These are phyloP conservation scores for Sporothrix schenckii DNA, from an alignment of 2,329 filamentous ascomycete genomes.

Conservation along the genomic window DNA sequence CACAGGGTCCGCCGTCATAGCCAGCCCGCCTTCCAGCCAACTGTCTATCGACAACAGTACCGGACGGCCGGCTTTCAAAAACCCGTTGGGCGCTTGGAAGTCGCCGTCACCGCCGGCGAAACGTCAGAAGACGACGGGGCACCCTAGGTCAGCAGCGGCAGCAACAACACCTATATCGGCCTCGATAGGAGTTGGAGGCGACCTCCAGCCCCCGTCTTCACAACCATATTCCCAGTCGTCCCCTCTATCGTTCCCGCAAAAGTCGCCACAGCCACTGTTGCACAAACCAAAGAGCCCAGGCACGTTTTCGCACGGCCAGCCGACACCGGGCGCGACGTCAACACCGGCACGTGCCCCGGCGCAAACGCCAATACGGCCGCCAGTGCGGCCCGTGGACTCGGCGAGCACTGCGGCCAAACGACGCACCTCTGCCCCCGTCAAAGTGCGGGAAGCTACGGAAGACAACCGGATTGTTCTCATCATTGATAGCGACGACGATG, in stretches of 20 bases:
- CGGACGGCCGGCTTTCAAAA: constrained; percentile 18
- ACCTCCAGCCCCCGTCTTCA: not conserved
- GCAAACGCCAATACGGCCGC: not conserved
- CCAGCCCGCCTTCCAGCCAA: not conserved
- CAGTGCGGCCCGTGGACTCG: not conserved
- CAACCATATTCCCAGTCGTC: too few relatives aligned
- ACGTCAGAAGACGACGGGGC: constrained; percentile 19
- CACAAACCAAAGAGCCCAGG: not conserved
- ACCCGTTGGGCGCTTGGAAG: constrained; percentile 15
- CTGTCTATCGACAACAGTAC: not conserved
- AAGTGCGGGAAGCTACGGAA: constrained; percentile 13
- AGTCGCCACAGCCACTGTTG: not conserved
- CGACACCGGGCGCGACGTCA: not conserved
- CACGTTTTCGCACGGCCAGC: not conserved
- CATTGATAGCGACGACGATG: constrained; percentile 31
- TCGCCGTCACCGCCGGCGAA: constrained; percentile 28
- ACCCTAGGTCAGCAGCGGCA: not conserved
- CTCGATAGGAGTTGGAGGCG: not conserved
- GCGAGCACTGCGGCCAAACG: not conserved
- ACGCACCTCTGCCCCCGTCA: not conserved
- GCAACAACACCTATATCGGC: not conserved
- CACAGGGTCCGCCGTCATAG: too few relatives aligned
- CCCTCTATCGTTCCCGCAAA: too few relatives aligned
- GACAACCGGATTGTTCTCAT: constrained; percentile 26
- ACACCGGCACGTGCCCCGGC: not conserved